A percentile compares a stretch with the other conserved stretches of the same genome.
Evolutionary conservation across 2,329 filamentous ascomycete species (phyloP).

Genomic region (Apiospora marii): DNA sequence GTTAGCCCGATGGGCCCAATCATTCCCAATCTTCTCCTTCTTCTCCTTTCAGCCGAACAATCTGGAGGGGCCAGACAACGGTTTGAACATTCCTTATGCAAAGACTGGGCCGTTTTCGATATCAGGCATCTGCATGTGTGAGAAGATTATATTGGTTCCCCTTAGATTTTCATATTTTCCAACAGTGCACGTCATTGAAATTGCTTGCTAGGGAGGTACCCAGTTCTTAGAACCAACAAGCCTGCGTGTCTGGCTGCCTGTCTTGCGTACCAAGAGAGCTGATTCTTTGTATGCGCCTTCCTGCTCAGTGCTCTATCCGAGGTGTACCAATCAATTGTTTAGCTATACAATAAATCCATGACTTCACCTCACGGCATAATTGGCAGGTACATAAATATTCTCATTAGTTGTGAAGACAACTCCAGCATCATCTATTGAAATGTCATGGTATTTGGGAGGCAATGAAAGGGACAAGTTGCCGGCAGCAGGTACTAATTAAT

Average conservation of each 20-base stretch:
- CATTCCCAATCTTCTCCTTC: neutral
- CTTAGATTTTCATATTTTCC: too few species aligned
- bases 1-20: constrained; percentile 1
- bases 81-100: neutral
- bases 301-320: neutral
- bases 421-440: neutral
- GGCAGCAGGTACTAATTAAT: neutral
- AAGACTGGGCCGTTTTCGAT: too few species aligned
- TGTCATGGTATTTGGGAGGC: neutral
- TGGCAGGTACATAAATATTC: neutral
- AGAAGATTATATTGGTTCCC: too few species aligned
- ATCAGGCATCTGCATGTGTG: too few species aligned
- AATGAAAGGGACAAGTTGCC: neutral
- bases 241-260: neutral
- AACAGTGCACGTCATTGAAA: too few species aligned
- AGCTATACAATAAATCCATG: neutral
- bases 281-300: neutral
- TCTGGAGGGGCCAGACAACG: neutral
- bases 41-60: neutral
- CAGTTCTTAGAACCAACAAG: too few species aligned
- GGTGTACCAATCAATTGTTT: neutral
- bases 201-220: too few species aligned
- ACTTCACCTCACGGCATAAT: neutral
- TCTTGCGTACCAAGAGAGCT: neutral
- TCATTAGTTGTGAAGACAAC: neutral